Evolutionary conservation across 2,329 filamentous ascomycete genomes (phyloP).

Genomic region (Trichoderma pleuroti): DNA sequence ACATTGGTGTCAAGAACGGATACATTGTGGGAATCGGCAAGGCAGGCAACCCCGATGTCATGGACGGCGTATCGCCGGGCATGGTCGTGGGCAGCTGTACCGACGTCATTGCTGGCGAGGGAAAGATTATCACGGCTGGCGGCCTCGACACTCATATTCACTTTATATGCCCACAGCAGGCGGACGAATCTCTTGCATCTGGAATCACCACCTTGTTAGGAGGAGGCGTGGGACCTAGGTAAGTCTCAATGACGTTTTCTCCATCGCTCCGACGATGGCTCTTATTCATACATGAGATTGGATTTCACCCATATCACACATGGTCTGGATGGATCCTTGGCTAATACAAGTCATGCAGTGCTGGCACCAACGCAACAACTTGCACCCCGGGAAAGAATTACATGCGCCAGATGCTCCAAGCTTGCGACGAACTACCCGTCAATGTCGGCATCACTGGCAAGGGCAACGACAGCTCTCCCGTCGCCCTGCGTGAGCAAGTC

Average conservation of each 20-base stretch:
- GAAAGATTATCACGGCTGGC: conserved; percentile 86
- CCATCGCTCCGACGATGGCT: background rate
- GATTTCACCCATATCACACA: no score
- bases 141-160: conserved; percentile 90
- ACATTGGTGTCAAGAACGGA: conserved; percentile 89
- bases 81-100: conserved; percentile 86
- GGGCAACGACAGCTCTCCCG: conserved; percentile 75
- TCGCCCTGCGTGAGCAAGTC: conserved; percentile 73
- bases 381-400: conserved; percentile 84
- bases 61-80: conserved; percentile 76
- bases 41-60: conserved; percentile 94
- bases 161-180: conserved; percentile 92
- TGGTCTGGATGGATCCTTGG: background rate
- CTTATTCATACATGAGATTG: background rate
- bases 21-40: conserved; percentile 87
- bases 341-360: conserved; percentile 45
- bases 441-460: conserved; percentile 93
- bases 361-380: conserved; percentile 86
- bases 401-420: conserved; percentile 86
- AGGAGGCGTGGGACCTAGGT: conserved; percentile 88
- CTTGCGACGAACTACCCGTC: conserved; percentile 73
- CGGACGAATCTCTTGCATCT: conserved; percentile 74
- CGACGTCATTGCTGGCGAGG: conserved; percentile 87
- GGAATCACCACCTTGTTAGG: conserved; percentile 90
- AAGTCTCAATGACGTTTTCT: conserved; percentile 23